Percentiles rank a stretch among this genome's conserved stretches.
Evolutionary conservation across 108 stramenopile genomes (phyloP).

Genomic region (Cylindrotheca closterium): DNA sequence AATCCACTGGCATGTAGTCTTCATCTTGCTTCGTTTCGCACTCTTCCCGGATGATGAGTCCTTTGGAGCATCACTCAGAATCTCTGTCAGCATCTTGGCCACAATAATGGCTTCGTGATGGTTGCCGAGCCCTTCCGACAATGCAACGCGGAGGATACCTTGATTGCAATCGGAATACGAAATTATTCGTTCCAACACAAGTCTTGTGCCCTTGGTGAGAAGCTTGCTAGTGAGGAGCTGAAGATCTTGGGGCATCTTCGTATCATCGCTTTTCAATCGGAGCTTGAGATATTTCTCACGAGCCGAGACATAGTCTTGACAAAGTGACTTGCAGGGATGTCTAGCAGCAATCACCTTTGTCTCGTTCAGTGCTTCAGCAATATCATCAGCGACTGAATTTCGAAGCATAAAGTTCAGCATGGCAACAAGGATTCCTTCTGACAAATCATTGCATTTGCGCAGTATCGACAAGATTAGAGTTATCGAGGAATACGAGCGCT

Average conservation of each 20-base stretch:
- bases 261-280: background rate
- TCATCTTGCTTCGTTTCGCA: conserved; percentile 1
- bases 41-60: background rate
- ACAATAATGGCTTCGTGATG: conserved; percentile 22
- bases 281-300: background rate
- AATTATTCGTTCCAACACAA: conserved; percentile 27
- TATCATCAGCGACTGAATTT: conserved; percentile 28
- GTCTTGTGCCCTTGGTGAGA: conserved; percentile 7
- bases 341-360: background rate
- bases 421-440: conserved; percentile 33
- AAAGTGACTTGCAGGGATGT: background rate
- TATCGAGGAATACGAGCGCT: conserved; percentile 20
- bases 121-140: conserved; percentile 10
- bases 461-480: conserved; percentile 34
- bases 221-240: background rate
- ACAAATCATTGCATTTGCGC: conserved; percentile 35
- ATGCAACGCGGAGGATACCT: conserved; percentile 33
- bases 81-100: conserved; percentile 15
- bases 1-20: conserved; percentile 33
- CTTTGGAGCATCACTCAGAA: conserved; percentile 10
- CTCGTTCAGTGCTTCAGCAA: conserved; percentile 12
- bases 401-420: conserved; percentile 37
- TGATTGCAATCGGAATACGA: conserved; percentile 34
- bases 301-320: conserved; percentile 5
- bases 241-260: background rate